Evolutionary conservation across 768 basidiomycete genomes (phyloP).

Genomic region (Auriculariales sp.): DNA sequence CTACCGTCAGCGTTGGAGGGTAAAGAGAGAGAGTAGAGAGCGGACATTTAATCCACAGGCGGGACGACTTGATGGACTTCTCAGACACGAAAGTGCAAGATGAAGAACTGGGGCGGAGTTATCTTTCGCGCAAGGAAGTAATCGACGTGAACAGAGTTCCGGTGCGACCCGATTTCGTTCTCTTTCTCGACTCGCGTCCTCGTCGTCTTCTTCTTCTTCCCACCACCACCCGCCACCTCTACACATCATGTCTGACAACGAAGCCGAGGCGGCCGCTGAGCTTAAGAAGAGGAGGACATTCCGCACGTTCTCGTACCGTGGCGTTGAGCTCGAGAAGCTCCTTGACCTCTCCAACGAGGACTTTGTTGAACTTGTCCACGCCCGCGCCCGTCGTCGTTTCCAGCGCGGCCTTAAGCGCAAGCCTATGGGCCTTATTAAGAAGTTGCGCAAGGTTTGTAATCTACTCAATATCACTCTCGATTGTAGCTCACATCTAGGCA

Average conservation of each 20-base stretch:
- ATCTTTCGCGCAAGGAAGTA: conserved; percentile 32
- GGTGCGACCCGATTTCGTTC: background rate
- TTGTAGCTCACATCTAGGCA: no score
- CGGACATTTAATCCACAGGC: conserved; percentile 70
- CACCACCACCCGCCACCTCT: conserved; percentile 12
- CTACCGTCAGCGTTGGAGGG: background rate
- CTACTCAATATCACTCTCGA: no score
- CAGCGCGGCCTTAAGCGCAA: conserved; percentile 96
- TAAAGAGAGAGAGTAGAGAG: conserved; percentile 12
- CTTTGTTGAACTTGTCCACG: conserved; percentile 94
- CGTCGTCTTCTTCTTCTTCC: conserved; percentile 10
- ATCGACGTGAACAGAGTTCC: background rate
- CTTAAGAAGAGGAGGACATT: conserved; percentile 98
- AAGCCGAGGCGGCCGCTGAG: conserved; percentile 87
- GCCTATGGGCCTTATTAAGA: conserved; percentile 98
- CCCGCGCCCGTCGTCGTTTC: conserved; percentile 97
- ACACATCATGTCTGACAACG: conserved; percentile 38
- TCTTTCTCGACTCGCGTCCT: conserved; percentile 2
- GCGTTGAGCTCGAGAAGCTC: conserved; percentile 95
- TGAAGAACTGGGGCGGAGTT: background rate
- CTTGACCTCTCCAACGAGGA: conserved; percentile 93
- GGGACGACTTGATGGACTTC: conserved; percentile 91
- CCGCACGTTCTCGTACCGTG: conserved; percentile 98
- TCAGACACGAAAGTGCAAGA: background rate
- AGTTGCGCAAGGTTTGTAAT: conserved; percentile 96